These are phyloP conservation scores for Xylariaceae sp. DNA, from an alignment of 2,329 filamentous ascomycete species.

Conservation along the genomic window DNA sequence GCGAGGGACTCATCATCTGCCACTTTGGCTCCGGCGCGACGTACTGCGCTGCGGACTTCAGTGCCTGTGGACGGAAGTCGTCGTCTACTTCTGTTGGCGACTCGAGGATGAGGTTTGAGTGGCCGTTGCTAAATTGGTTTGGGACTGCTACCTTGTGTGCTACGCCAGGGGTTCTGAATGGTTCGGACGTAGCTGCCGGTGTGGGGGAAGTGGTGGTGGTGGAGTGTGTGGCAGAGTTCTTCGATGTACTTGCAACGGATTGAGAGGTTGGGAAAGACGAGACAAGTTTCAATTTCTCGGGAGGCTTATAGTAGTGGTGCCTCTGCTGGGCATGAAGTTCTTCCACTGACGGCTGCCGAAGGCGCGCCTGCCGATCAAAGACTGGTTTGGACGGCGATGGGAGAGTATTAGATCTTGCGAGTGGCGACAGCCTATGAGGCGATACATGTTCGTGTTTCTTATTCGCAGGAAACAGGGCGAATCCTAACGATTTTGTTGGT, in stretches of 20 bases:
- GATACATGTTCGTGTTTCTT: conserved; percentile 19
- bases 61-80: conserved; percentile 26
- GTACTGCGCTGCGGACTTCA: conserved; percentile 30
- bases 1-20: conserved; percentile 43
- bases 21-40: conserved; percentile 40
- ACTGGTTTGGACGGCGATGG: conserved; percentile 39
- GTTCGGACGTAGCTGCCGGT: no score
- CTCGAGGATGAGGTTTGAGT: conserved; percentile 38
- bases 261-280: no score
- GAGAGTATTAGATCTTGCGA: conserved; percentile 50
- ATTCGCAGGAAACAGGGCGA: conserved; percentile 43
- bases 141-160: no score
- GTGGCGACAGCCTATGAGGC: conserved; percentile 35
- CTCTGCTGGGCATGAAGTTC: conserved; percentile 11
- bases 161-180: no score
- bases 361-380: conserved; percentile 36
- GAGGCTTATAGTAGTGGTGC: conserved; percentile 11
- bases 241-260: no score
- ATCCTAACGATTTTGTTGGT: conserved; percentile 41
- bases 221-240: no score
- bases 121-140: conserved; percentile 32
- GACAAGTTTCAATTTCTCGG: conserved; percentile 19
- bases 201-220: no score
- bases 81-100: conserved; percentile 36
- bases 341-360: conserved; percentile 12